Percentiles rank a stretch among this genome's conserved stretches.
phyloP scores from a whole-genome alignment of 129 eudicot species.

The Smallanthus sonchifolius region DNA sequence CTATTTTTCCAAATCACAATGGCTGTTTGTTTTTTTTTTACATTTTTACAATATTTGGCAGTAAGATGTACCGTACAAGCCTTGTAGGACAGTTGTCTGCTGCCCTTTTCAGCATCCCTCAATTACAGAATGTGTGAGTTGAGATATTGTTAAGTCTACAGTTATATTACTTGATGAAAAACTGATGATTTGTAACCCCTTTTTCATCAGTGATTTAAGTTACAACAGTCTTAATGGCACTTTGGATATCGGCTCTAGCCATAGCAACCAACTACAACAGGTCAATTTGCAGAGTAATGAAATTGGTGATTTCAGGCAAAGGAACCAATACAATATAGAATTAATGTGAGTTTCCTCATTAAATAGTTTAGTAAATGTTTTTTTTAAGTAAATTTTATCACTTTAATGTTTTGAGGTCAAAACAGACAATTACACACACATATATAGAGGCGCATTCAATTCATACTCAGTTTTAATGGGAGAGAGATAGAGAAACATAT shows the following conservation, averaged over 20 bases:
- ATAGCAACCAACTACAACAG: conserved; percentile 57
- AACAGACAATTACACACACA: no score
- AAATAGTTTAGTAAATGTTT: neutral
- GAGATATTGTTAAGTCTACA: neutral
- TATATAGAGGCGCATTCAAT: no score
- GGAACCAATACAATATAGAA: conserved; percentile 9
- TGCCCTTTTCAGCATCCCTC: conserved; percentile 53
- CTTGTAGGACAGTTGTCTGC: conserved; percentile 59
- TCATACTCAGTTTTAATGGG: neutral
- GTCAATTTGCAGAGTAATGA: conserved; percentile 71
- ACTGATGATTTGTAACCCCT: conserved; percentile 10
- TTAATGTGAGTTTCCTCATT: conserved; percentile 35
- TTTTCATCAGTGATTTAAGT: conserved; percentile 32
- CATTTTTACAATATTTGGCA: conserved; percentile 23
- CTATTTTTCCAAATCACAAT: neutral
- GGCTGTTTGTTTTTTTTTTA: neutral
- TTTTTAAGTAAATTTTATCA: no score
- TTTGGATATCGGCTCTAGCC: conserved; percentile 47
- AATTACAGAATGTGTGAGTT: conserved; percentile 70
- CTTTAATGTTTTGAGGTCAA: no score
- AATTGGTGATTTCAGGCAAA: conserved; percentile 18
- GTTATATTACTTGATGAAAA: conserved; percentile 29
- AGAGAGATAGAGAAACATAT: no score
- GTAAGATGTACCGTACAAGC: conserved; percentile 40
- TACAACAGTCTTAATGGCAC: conserved; percentile 58